Base-by-base conservation (phyloP, 2,329 filamentous ascomycete genomes). In the Cladophialophora exuberans region DNA sequence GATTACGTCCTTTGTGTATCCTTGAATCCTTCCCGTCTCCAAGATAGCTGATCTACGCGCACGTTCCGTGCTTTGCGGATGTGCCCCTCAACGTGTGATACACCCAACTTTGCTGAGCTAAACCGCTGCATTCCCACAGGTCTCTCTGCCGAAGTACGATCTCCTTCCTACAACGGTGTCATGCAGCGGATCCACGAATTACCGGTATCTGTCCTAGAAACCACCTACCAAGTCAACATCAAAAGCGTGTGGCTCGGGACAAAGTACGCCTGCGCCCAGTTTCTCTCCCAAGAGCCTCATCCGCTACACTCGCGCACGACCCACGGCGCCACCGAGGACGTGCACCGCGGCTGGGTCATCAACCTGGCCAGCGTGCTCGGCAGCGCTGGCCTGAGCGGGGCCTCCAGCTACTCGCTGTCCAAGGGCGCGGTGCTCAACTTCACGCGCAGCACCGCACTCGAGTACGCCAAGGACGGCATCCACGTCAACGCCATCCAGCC, bases 371-470 rank as follows among this genome's bases (percentile, higher is more conserved):
- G 31, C 17, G 53, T 63, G 33, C 39, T 56, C 11, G 52, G 52
- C 31, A 46, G 22, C 10, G 52, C 45, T 6, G 54, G 50, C 2
- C 18, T 56, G 5, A 17, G 47, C 4, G 69, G 58, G 2, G 63
- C 54, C 20, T 36, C 28, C 6, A 18, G 44, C 7, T 81, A 81
- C 60, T 74, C 72, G 45, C 73, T 76, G 2, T 73, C 70, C 36
- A 81, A 81, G 57, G 74, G 74, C 4, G 78, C 76, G 0, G 75
- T 79, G 6, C 65, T 73, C 6, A 66, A 72, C 18, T 66, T 81
- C 31, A 79, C 77, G 5, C 74, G 72, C 30, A 68, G 72, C 35
- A 65, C 75, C 6, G 74, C 75, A 3, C 56, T 76, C n/a, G 73
- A 76, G 44, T 75, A 74, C 54, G 74, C 71, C 1, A 64, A 64